Percentiles rank a stretch among this genome's conserved stretches.
These are phyloP conservation scores for Cadophora luteo-olivacea DNA, from an alignment of 2,329 filamentous ascomycete genomes.

Conservation along the genomic window DNA sequence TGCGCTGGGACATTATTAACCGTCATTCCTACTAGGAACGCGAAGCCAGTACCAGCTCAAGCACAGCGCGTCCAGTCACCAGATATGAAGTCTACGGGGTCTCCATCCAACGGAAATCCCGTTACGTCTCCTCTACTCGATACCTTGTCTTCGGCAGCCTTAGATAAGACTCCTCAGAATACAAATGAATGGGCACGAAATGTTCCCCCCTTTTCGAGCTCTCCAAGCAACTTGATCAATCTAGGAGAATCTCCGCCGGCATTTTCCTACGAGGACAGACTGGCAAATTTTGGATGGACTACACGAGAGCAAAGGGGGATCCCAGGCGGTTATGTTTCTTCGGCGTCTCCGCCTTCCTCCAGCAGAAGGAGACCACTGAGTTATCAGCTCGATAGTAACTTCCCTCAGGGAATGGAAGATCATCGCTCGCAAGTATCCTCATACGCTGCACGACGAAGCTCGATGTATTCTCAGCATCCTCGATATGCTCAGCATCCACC, in stretches of 20 bases:
- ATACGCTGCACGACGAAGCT: slow-evolving; percentile 53
- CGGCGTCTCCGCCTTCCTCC: slow-evolving; percentile 44
- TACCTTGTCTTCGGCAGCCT: slow-evolving; percentile 41
- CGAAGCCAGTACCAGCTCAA: slow-evolving; percentile 31
- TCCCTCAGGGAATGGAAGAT: slow-evolving; percentile 51
- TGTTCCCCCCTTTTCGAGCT: slow-evolving; percentile 49
- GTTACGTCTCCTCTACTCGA: slow-evolving; percentile 42
- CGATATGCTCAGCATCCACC: slow-evolving; percentile 63
- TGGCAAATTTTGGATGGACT: slow-evolving; percentile 40
- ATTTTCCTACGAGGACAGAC: slow-evolving; percentile 43
- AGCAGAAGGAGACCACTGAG: slow-evolving; percentile 56
- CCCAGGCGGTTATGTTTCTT: slow-evolving; percentile 37
- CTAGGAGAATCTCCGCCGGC: slow-evolving; percentile 53
- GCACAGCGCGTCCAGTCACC: slow-evolving; percentile 36
- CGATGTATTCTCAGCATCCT: slow-evolving; percentile 58
- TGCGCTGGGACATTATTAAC: slow-evolving; percentile 25
- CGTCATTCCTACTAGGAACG: slow-evolving; percentile 31
- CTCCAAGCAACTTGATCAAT: slow-evolving; percentile 50
- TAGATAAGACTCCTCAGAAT: slow-evolving; percentile 39
- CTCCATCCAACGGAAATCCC: slow-evolving; percentile 35
- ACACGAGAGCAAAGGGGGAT: slow-evolving; percentile 42
- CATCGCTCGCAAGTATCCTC: slow-evolving; percentile 53
- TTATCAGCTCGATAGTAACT: slow-evolving; percentile 51
- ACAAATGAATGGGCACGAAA: slow-evolving; percentile 54
- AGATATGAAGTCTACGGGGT: slow-evolving; percentile 38